Conservation (phyloP, 768 basidiomycete genomes). For the Lentinus brumalis region DNA sequence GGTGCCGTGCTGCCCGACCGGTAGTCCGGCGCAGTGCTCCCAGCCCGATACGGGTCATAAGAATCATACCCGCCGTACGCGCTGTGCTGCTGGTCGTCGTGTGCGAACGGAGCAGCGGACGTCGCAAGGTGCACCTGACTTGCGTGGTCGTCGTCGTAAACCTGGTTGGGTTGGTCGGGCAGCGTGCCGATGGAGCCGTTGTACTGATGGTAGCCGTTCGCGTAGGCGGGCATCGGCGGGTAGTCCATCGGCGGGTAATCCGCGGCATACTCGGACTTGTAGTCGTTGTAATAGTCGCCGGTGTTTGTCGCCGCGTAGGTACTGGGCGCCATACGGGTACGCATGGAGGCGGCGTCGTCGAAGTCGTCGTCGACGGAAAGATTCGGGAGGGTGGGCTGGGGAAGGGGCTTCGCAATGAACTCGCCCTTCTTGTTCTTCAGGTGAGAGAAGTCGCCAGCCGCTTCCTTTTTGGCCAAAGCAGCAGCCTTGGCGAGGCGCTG, state of each 20-base stretch:
- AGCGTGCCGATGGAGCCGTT: conserved; percentile 61
- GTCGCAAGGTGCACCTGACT: conserved; percentile 61
- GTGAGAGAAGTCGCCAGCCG: conserved; percentile 86
- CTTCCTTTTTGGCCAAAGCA: conserved; percentile 87
- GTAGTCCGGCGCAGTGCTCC: conserved; percentile 8
- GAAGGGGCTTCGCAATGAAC: conserved; percentile 73
- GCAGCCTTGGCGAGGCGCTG: conserved; percentile 82
- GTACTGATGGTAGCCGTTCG: conserved; percentile 60
- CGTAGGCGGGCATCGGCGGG: conserved; percentile 79
- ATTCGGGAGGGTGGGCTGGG: conserved; percentile 94
- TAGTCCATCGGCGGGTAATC: conserved; percentile 45
- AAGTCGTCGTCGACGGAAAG: conserved; percentile 81
- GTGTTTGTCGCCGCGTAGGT: conserved; percentile 41
- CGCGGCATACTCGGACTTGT: conserved; percentile 42
- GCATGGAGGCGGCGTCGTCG: conserved; percentile 57
- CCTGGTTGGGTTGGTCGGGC: conserved; percentile 50
- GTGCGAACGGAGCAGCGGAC: conserved; percentile 60
- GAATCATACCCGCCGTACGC: conserved; percentile 19
- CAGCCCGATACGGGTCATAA: conserved; percentile 16
- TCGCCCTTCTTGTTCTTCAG: conserved; percentile 93
- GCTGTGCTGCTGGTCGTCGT: conserved; percentile 12
- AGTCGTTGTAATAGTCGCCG: conserved; percentile 51
- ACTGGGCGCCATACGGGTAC: conserved; percentile 57
- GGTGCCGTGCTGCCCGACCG: conserved; percentile 9
- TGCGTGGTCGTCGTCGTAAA: conserved; percentile 71